phyloP scores from a whole-genome alignment of 2,329 filamentous ascomycete species.

The Chrysosporium queenslandicum region DNA sequence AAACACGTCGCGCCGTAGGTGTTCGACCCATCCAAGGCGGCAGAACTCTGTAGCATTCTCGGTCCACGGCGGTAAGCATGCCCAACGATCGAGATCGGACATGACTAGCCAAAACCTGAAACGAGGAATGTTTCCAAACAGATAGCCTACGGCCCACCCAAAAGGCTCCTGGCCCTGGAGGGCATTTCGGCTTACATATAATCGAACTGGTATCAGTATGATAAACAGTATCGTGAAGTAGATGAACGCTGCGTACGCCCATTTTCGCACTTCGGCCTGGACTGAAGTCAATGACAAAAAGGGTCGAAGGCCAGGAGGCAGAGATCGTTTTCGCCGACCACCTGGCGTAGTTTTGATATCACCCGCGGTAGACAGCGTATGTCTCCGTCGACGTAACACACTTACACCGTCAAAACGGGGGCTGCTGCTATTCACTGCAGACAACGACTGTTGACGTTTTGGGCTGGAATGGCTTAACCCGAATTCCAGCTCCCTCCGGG shows the following conservation, averaged over 20 bases:
- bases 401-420: neutral
- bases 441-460: constrained; percentile 1
- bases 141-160: constrained; percentile 83
- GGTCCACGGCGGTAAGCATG: constrained; percentile 52
- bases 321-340: constrained; percentile 55
- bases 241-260: constrained; percentile 70
- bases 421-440: neutral
- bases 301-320: constrained; percentile 55
- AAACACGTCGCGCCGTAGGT: constrained; percentile 53
- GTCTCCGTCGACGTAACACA: constrained; percentile 22
- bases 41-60: constrained; percentile 33
- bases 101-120: constrained; percentile 63
- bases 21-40: constrained; percentile 51
- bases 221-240: constrained; percentile 58
- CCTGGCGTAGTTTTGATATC: constrained; percentile 45
- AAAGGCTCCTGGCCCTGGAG: constrained; percentile 68
- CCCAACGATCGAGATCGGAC: constrained; percentile 62
- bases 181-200: constrained; percentile 57
- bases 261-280: constrained; percentile 68
- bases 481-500: neutral
- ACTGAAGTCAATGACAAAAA: constrained; percentile 71
- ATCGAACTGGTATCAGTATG: constrained; percentile 61
- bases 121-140: constrained; percentile 65
- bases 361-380: constrained; percentile 45
- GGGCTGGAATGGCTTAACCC: neutral